phyloP scores from a whole-genome alignment of 805 yeast genomes.

The Vanderwaltozyma tropicalis region DNA sequence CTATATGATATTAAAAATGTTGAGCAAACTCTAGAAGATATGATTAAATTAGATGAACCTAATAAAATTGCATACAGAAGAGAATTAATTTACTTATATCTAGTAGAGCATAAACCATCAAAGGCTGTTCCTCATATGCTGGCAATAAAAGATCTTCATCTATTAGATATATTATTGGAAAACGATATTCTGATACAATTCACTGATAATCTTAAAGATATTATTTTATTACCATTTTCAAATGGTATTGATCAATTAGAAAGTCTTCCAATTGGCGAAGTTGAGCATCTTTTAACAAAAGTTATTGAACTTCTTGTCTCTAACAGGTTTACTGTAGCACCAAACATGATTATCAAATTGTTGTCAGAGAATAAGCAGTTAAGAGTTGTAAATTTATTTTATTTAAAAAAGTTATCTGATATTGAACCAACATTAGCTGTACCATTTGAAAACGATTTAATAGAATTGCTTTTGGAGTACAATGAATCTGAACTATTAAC shows the following conservation, averaged over 20 bases:
- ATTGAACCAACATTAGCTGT: constrained; percentile 46
- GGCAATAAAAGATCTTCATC: constrained; percentile 40
- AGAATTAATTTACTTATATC: constrained; percentile 42
- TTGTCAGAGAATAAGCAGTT: constrained; percentile 33
- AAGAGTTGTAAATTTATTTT: constrained; percentile 48
- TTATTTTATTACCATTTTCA: constrained; percentile 36
- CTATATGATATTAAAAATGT: constrained; percentile 40
- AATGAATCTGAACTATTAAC: constrained; percentile 45
- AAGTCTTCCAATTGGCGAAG: constrained; percentile 32
- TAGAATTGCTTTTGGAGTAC: constrained; percentile 52
- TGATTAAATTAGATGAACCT: constrained; percentile 29
- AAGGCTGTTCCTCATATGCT: constrained; percentile 59
- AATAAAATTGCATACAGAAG: constrained; percentile 29
- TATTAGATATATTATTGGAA: constrained; percentile 47
- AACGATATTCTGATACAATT: constrained; percentile 53
- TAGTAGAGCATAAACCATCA: constrained; percentile 45
- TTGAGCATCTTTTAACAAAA: constrained; percentile 33
- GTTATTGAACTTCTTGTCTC: constrained; percentile 48
- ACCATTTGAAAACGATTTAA: constrained; percentile 56
- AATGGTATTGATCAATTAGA: constrained; percentile 27
- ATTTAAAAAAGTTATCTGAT: constrained; percentile 47
- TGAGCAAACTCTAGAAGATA: constrained; percentile 37
- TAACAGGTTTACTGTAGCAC: constrained; percentile 54
- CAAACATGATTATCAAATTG: constrained; percentile 39
- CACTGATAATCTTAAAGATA: constrained; percentile 39